Conservation (phyloP, 2,329 filamentous ascomycete species). For the Clarireedia hainanense region DNA sequence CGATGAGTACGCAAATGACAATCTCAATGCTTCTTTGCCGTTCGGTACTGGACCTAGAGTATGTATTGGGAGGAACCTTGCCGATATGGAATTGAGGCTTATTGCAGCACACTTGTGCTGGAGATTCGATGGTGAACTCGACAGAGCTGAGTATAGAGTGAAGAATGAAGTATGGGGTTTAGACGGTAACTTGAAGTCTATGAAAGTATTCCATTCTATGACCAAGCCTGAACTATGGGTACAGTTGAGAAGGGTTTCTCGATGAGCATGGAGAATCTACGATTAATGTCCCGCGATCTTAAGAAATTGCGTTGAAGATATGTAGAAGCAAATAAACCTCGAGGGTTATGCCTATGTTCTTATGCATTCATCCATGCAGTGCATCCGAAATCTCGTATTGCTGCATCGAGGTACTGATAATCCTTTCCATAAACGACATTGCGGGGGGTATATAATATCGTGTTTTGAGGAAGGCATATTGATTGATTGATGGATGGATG, state of each 20-base stretch:
- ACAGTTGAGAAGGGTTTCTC: not conserved
- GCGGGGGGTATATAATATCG: too few species aligned
- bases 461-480: too few species aligned
- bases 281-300: too few species aligned
- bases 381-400: too few species aligned
- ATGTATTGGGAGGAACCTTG: conserved; percentile 11
- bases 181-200: not conserved
- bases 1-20: conserved; percentile 4
- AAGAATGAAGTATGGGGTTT: not conserved
- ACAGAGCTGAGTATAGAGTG: not conserved
- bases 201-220: not conserved
- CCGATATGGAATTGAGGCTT: conserved; percentile 12
- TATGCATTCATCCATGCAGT: too few species aligned
- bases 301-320: too few species aligned
- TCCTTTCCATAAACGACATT: too few species aligned
- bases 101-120: conserved; percentile 10
- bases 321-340: too few species aligned
- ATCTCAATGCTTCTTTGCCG: conserved; percentile 1
- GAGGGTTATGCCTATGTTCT: too few species aligned
- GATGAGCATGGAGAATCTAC: not conserved
- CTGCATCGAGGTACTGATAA: too few species aligned
- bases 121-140: conserved; percentile 10
- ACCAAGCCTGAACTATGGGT: not conserved
- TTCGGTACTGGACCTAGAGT: conserved; percentile 11
- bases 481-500: too few species aligned